Evolutionary conservation across 2,329 filamentous ascomycete genomes (phyloP).

Genomic region (Thermomyces lanuginosus): DNA sequence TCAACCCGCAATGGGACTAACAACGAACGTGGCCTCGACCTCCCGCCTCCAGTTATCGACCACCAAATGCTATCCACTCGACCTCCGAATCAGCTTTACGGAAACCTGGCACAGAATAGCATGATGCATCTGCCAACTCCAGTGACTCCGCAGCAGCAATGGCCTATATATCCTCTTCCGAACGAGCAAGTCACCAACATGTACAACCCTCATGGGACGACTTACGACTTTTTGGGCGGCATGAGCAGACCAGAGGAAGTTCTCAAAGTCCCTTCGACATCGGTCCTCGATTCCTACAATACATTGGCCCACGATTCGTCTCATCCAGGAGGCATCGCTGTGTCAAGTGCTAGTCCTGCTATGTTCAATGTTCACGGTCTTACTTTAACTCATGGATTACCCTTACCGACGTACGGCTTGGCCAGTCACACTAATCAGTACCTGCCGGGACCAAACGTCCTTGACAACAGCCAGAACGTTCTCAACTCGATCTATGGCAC

Average conservation of each 20-base stretch:
- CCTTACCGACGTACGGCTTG: conserved; percentile 16
- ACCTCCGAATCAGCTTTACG: conserved; percentile 17
- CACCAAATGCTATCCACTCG: conserved; percentile 19
- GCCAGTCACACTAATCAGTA: conserved; percentile 18
- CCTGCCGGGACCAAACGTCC: conserved; percentile 16
- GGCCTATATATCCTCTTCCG: conserved; percentile 20
- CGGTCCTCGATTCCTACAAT: conserved; percentile 21
- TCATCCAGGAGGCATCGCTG: conserved; percentile 15
- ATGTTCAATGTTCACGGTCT: conserved; percentile 23
- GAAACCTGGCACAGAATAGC: conserved; percentile 15
- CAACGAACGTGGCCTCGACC: conserved; percentile 22
- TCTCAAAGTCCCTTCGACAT: conserved; percentile 20
- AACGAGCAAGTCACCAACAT: conserved; percentile 21
- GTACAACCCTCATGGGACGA: conserved; percentile 15
- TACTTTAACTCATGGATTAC: conserved; percentile 17
- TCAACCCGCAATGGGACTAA: conserved; percentile 21
- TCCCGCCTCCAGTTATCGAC: conserved; percentile 22
- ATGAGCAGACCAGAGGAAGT: conserved; percentile 21
- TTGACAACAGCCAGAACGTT: conserved; percentile 17
- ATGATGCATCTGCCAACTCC: conserved; percentile 15
- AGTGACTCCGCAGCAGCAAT: conserved; percentile 17
- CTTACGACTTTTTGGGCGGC: conserved; percentile 20
- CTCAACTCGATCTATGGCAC: conserved; percentile 19
- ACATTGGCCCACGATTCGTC: conserved; percentile 16
- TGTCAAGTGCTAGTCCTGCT: conserved; percentile 13